Base-by-base conservation (phyloP, 2,329 filamentous ascomycete genomes). In the Colletotrichum nymphaeae region DNA sequence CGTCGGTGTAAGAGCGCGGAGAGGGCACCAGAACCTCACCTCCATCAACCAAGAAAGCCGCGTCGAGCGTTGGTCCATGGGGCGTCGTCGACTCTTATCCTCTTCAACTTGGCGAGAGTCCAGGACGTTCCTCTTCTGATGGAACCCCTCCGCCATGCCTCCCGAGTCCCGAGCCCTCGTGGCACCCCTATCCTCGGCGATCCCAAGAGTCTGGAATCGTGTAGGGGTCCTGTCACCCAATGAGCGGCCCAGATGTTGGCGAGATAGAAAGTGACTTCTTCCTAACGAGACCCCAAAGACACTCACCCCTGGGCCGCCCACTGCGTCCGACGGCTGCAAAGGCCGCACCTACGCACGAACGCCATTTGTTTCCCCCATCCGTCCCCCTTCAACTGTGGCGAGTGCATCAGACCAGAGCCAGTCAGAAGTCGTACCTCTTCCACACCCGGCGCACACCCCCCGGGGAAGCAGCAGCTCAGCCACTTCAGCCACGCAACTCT, bases 201-300 rank as follows among this genome's bases (percentile, higher is more conserved):
- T 75, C 72, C 72, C 69, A 74, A 60, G 58, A 65, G 65, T 75
- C 74, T 75, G 72, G 74, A 74, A 57, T 14, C 58, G 35, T 63
- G 26, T 60, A 67, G 63, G 60, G 63, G 49, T 49, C 7, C 58
- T 28, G 52, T n/a, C 8, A 49, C 57, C 74, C 72, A 75, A 72
- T 74, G 22, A 66, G 68, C 59, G 46, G 26, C n/a, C 16, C 46
- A 16, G 55, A 32, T 63, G 22, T 35, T 60, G 60, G 55, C 60
- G 42, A 67, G 74, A 75, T 75, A 75, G 74, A 75, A 28, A 74
- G 74, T 75, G 74, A 75, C 74, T 69, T 75, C 58, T 56, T 57
- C 53, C 63, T 63, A 72, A 63, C 42, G 59, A 49, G 63, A 74
- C 72, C 37, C 72, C 67, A 63, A 28, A 69, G 37, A 22, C 64